phyloP scores from a whole-genome alignment of 805 yeast genomes.

The Spathaspora passalidarum region DNA sequence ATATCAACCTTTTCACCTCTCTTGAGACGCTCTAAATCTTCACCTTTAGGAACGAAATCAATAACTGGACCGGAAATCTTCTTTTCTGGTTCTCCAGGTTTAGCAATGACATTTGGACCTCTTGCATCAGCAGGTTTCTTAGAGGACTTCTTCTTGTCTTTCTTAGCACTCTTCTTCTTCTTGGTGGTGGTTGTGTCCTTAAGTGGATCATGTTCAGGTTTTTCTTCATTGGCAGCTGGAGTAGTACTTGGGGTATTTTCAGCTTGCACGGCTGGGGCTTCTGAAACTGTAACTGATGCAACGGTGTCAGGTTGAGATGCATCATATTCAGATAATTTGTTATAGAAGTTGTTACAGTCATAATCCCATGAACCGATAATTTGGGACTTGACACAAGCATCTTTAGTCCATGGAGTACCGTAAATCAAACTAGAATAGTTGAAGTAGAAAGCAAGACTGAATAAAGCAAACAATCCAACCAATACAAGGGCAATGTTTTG shows the following conservation, averaged over 20 bases:
- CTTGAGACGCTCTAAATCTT: not conserved
- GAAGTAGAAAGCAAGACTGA: slow-evolving; percentile 53
- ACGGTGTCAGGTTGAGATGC: slow-evolving; percentile 17
- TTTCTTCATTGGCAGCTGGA: slow-evolving; percentile 1
- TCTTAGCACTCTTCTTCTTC: not conserved
- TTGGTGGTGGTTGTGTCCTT: not conserved
- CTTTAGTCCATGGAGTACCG: slow-evolving; percentile 77
- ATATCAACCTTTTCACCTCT: slow-evolving; percentile 2
- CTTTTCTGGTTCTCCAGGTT: too few species aligned
- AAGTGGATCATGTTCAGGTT: not conserved
- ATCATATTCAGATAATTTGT: slow-evolving; percentile 22
- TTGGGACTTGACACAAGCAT: slow-evolving; percentile 60
- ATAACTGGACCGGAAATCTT: not conserved
- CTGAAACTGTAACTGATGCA: slow-evolving; percentile 11
- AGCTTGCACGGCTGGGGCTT: slow-evolving; percentile 8
- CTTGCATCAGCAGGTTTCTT: not conserved
- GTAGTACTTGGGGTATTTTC: slow-evolving; percentile 8
- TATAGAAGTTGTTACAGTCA: slow-evolving; percentile 63
- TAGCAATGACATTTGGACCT: not conserved
- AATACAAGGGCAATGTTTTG: slow-evolving; percentile 44
- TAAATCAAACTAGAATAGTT: slow-evolving; percentile 71
- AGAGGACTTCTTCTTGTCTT: not conserved
- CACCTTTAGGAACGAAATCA: slow-evolving; percentile 1
- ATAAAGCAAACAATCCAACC: slow-evolving; percentile 46
- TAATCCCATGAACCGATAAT: slow-evolving; percentile 79